These are phyloP conservation scores for Fusarium pseudonygamai DNA, from an alignment of 2,329 filamentous ascomycete species.

Conservation along the genomic window DNA sequence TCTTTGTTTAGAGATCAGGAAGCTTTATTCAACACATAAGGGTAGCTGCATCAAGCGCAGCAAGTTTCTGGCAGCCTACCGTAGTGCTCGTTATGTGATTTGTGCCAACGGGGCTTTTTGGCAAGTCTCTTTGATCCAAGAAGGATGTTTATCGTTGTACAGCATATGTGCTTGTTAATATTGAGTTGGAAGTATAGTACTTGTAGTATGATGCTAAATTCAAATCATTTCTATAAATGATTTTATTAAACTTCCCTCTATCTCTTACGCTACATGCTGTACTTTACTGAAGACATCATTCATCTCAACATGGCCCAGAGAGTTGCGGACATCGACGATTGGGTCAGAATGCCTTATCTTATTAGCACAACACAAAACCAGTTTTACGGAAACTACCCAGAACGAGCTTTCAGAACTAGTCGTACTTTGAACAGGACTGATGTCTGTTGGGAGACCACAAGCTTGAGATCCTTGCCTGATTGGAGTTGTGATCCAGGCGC, in stretches of 20 bases:
- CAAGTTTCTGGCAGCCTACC: not conserved
- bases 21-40: not conserved
- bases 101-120: not conserved
- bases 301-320: constrained; percentile 12
- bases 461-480: constrained; percentile 4
- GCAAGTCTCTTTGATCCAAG: constrained; percentile 3
- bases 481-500: constrained; percentile 4
- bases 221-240: not conserved
- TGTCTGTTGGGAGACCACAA: constrained; percentile 10
- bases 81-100: not conserved
- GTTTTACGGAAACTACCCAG: not conserved
- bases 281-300: not conserved
- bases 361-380: not conserved
- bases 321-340: constrained; percentile 22
- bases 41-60: not conserved
- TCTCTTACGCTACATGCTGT: not conserved
- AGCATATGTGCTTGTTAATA: constrained; percentile 2
- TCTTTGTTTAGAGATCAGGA: not conserved
- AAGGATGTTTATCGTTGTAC: constrained; percentile 10
- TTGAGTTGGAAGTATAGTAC: not conserved
- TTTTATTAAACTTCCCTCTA: not conserved
- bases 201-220: not conserved
- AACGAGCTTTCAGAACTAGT: not conserved
- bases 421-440: not conserved
- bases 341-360: not conserved